phyloP scores from a whole-genome alignment of 2,329 filamentous ascomycete genomes.

The Phaeophleospora eucalypticola region DNA sequence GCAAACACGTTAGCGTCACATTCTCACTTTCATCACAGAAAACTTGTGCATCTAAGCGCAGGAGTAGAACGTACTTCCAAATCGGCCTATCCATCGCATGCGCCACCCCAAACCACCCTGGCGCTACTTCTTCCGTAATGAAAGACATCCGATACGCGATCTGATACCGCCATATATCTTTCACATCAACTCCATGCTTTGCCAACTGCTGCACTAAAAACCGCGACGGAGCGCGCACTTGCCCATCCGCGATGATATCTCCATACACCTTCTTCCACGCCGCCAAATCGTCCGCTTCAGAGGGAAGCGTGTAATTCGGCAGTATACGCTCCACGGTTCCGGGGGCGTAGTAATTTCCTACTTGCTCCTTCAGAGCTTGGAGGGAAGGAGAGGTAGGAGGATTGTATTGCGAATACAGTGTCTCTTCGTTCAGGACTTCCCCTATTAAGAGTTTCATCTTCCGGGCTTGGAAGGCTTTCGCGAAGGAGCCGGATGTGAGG shows the following conservation, averaged over 20 bases:
- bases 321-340: slow-evolving; percentile 3
- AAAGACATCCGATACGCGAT: slow-evolving; percentile 5
- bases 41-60: not conserved
- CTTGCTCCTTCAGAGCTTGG: slow-evolving; percentile 1
- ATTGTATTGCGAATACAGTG: slow-evolving; percentile 7
- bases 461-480: slow-evolving; percentile 2
- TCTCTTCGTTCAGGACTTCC: slow-evolving; percentile 8
- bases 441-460: slow-evolving; percentile 5
- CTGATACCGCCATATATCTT: slow-evolving; percentile 5
- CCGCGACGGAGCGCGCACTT: slow-evolving; percentile 4
- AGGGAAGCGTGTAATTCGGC: slow-evolving; percentile 3
- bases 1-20: not conserved
- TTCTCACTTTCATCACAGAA: not conserved
- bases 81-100: slow-evolving; percentile 9
- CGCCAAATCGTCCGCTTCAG: not conserved
- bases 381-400: not conserved
- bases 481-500: slow-evolving; percentile 2
- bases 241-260: slow-evolving; percentile 4
- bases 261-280: slow-evolving; percentile 4
- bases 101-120: slow-evolving; percentile 6
- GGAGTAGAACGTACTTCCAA: slow-evolving; percentile 4
- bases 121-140: slow-evolving; percentile 5
- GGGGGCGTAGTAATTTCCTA: slow-evolving; percentile 7
- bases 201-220: slow-evolving; percentile 4
- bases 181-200: slow-evolving; percentile 1